Conservation (phyloP, 495 filamentous ascomycete species). For the Thermothielavioides terrestris region DNA sequence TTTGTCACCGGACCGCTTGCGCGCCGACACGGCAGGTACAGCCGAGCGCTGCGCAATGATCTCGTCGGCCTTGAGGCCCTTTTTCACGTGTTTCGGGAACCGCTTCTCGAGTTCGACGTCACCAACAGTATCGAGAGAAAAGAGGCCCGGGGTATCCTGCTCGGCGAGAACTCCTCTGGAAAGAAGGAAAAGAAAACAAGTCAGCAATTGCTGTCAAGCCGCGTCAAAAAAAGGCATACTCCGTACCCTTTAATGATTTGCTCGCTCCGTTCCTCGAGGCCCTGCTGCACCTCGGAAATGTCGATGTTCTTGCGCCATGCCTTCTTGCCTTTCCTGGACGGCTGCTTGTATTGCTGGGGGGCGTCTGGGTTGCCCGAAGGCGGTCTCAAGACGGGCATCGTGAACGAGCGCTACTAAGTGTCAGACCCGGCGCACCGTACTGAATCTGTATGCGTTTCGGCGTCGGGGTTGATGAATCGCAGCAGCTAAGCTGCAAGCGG, state of each 20-base stretch:
- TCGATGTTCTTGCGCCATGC: constrained; percentile 98
- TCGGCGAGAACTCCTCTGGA: constrained; percentile 73
- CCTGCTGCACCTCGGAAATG: constrained; percentile 71
- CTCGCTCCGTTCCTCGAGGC: constrained; percentile 73
- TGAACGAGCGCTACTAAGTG: constrained; percentile 1
- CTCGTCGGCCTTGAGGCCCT: constrained; percentile 77
- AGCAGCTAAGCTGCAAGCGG: constrained; percentile 1
- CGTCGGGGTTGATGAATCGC: background rate
- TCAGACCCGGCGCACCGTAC: background rate
- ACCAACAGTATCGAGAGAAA: constrained; percentile 56
- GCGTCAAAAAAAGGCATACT: background rate
- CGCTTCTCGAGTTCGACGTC: constrained; percentile 31
- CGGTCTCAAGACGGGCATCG: constrained; percentile 24
- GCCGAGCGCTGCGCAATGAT: constrained; percentile 80
- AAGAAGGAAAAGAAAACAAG: no score
- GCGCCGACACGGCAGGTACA: constrained; percentile 62
- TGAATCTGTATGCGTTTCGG: no score
- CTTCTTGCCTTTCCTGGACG: constrained; percentile 94
- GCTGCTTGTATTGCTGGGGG: constrained; percentile 58
- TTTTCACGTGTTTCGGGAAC: constrained; percentile 52
- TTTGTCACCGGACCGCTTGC: constrained; percentile 59
- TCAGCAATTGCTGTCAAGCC: constrained; percentile 14
- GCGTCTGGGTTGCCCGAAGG: constrained; percentile 31
- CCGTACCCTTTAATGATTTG: constrained; percentile 84
- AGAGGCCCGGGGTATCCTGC: constrained; percentile 67